Evolutionary conservation across 208 protist genomes (phyloP).

Genomic region (Blastocrithidia nonstop): DNA sequence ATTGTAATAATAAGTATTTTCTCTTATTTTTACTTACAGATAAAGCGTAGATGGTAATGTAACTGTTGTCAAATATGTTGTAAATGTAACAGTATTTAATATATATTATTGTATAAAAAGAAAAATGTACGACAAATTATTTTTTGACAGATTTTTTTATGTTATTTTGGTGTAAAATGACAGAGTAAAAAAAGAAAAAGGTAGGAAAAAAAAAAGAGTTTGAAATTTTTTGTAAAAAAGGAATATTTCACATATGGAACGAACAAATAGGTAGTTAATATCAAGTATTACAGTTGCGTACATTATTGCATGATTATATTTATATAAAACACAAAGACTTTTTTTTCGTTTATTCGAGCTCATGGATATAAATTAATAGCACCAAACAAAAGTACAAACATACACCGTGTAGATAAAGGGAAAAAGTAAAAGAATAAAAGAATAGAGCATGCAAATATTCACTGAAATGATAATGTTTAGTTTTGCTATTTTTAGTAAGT

Average conservation of each 20-base stretch:
- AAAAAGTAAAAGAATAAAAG: slow-evolving; percentile 4
- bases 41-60: too few species aligned
- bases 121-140: too few species aligned
- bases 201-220: slow-evolving; percentile 1
- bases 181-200: too few species aligned
- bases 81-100: slow-evolving; percentile 1
- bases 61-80: neutral
- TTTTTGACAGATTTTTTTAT: too few species aligned
- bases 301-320: slow-evolving; percentile 3
- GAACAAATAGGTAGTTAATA: too few species aligned
- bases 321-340: neutral
- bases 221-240: neutral
- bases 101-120: neutral
- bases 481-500: too few species aligned
- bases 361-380: neutral
- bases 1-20: neutral
- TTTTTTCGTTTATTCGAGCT: neutral
- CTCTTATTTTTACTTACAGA: neutral
- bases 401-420: neutral
- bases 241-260: neutral
- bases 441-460: slow-evolving; percentile 5
- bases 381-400: slow-evolving; percentile 1
- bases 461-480: too few species aligned
- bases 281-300: too few species aligned
- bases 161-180: too few species aligned